Base-by-base conservation (phyloP, 371 early-diverging fungal genomes). In the Lichtheimia ornata region DNA sequence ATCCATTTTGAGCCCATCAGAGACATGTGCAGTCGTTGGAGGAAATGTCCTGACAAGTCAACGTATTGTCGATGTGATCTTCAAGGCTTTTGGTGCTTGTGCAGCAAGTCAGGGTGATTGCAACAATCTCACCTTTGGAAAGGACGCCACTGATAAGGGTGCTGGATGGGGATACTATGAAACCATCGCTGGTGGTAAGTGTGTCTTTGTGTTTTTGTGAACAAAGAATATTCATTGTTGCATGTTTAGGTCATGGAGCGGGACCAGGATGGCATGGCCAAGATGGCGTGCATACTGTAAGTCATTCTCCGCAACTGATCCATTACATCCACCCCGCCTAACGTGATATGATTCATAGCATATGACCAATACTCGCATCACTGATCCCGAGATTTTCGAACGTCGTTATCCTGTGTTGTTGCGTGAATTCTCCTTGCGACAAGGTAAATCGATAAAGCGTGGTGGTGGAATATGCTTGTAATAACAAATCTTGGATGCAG, bases 321-420 rank as follows among this genome's bases (percentile, higher is more conserved):
- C 28, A 28, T 28, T 28, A 4, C 4, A 5, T 35, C 5, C 35
- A 35, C 1, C 2, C 2, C 35, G 9, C 35, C 35, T 35, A 9
- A 35, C 35, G 28, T 28, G 4, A 35, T 11, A 35, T 11, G 11
- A 9, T 57, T 52, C 47, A 61, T 88, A 91, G 50, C 97, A 98
- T 70, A 98, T 97, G 96, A 96, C 97, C 30, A 97, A 98, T 69
- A 97, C 97, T 0, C 86, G 96, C 18, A 97, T 97, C 63, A 98
- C 98, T 0, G 98, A 98, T 70, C 94, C 94, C 0, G 98, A 98
- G 72, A 95, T 97, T 30, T 74, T 97, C 20, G 98, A 97, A 69
- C 82, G 91, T 49, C 83, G 96, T n/a, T 97, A 97, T 65, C 96
- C 98, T 1, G 96, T 98, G 13, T 71, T 97, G 14, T 73, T 98